Base-by-base conservation (phyloP, 805 yeast species). In the Ogataea naganishii region DNA sequence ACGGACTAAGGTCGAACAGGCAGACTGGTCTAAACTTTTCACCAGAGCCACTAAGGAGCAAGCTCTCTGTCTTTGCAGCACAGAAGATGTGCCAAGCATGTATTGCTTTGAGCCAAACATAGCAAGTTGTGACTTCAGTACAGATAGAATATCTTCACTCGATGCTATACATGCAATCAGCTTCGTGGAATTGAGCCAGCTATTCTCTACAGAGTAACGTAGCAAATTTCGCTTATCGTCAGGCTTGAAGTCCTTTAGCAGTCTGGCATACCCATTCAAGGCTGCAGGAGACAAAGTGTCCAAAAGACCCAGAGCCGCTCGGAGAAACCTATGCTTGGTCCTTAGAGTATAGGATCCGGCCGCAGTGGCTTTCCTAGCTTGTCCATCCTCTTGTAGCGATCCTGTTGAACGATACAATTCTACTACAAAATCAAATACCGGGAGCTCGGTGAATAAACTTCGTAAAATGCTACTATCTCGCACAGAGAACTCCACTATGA, bases 31-130 rank as follows among this genome's bases (percentile, higher is more conserved):
- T 0, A 51, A 24, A 10, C 50, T 43, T 2, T 41, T 34, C 12
- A 61, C 17, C 24, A 68, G 25, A 22, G 68, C 38, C 5, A 74
- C 43, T 2, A 78, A 44, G 4, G 69, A 48, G 23, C 60, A 65
- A 0, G 86, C 70, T 20, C 69, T 49, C 3, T 49, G 44, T 19
- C 60, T 66, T 45, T 80, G 89, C 2, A 43, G 27, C 0, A 47
- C 34, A 1, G 62, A 44, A 0, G 76, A 56, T 7, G 64, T 62
- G 16, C 40, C 39, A 4, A 34, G 29, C 16, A 52, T 46, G 15
- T 42, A 50, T 3, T 36, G 30, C 19, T 41, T 44, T 4, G 44
- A 31, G 1, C 56, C 49, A 34, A 51, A 51, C 18, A 34, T 39
- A 0, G 34, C 17, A 7, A 47, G 19, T 5, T 29, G 17, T 6